Base-by-base conservation (phyloP, 73 alveolate genomes). In the Breviolum minutum region DNA sequence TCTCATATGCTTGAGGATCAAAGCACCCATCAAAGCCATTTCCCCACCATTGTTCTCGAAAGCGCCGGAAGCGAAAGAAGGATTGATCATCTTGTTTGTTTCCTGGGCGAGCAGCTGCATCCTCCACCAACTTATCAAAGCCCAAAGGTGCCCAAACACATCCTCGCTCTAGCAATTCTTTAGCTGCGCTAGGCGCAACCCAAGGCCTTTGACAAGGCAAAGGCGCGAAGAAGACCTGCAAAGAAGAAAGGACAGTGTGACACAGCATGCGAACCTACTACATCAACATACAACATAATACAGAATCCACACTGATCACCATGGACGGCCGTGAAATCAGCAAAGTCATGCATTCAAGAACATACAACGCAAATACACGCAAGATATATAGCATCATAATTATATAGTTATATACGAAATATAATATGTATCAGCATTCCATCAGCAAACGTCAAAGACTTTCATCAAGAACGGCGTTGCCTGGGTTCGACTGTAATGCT, bases 181-280 rank as follows among this genome's bases (percentile, higher is more conserved):
- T 19, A 30, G 97, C 97, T 16, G 98, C 98, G 68, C 69, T 32
- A 9, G 91, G 98, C 64, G 98, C 98, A 64, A 92, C 98, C 98
- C 98, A 92, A 0, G 98, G 98, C 71, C 98, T 27, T 81, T 92
- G 98, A 20, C 98, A 92, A 16, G 98, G 98, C 98, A 92, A 63
- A 29, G 91, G 98, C 7, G 98, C 98, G 54, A 60, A 73, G 81
- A 92, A 92, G 80, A 92, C 98, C 90, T 90, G 97, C n/a, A 29
- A 24, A n/a, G 1, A 11, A 27, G 62, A 10, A 62, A 32, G 64
- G 63, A 5, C 64, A 40, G 54, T 40, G 54, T n/a, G 54, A 40
- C 0, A 40, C 54, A 40, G 54, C 54, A 40, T 40, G 54, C 54
- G 54, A 40, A 40, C 54, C 0, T 40, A 40, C 54, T 40, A 40